These are phyloP conservation scores for Verticillium zaregamsianum DNA, from an alignment of 2,329 filamentous ascomycete genomes.

Conservation along the genomic window DNA sequence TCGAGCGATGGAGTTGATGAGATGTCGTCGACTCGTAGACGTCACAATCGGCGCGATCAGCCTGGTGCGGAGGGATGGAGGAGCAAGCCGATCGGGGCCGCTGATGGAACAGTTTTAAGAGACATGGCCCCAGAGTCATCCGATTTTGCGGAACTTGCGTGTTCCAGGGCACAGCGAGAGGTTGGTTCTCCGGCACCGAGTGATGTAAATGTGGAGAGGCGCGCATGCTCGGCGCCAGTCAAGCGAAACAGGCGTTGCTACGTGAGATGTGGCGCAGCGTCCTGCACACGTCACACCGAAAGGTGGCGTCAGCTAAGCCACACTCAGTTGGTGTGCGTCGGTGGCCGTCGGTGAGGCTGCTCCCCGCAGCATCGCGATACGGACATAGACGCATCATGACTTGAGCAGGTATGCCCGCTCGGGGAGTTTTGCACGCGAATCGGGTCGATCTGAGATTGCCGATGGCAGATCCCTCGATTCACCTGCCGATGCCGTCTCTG, in stretches of 20 bases:
- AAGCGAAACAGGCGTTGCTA: too few relatives aligned
- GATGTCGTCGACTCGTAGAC: not conserved
- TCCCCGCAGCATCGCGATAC: too few relatives aligned
- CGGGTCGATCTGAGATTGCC: not conserved
- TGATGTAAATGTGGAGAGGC: slow-evolving; percentile 6
- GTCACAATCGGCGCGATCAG: not conserved
- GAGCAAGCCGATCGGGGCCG: not conserved
- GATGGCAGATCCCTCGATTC: not conserved
- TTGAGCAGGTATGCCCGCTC: not conserved
- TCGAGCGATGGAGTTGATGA: not conserved
- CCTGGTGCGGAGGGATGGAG: not conserved
- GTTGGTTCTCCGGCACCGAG: not conserved
- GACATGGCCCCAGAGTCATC: not conserved
- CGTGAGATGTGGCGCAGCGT: too few relatives aligned
- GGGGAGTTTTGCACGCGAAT: not conserved
- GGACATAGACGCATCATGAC: not conserved
- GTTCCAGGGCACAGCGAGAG: not conserved
- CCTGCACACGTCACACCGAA: not conserved
- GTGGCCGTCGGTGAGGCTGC: not conserved
- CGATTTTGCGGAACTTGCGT: not conserved
- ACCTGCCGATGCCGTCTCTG: not conserved
- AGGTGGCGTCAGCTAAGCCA: too few relatives aligned
- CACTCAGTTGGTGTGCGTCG: not conserved
- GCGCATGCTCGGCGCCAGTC: not conserved
- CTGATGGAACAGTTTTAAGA: not conserved